A percentile compares a stretch with the other conserved stretches of the same genome.
phyloP scores from a whole-genome alignment of 169 alveolate genomes.

The Sarcocystis neurona region DNA sequence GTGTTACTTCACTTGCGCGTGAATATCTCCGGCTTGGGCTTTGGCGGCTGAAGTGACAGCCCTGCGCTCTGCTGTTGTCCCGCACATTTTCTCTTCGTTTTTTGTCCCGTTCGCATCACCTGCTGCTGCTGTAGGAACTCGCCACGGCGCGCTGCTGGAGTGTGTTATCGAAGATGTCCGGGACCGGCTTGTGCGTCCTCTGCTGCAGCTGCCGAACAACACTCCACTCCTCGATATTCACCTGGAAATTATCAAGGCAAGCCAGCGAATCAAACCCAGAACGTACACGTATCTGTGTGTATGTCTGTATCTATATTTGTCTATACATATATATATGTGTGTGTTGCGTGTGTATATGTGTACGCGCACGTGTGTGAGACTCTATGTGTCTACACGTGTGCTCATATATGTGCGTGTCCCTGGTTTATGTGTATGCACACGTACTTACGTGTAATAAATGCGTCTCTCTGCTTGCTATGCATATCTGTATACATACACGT shows the following conservation, averaged over 20 bases:
- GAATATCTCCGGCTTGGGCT: no score
- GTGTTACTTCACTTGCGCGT: no score
- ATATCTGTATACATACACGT: background rate
- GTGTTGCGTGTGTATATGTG: no score
- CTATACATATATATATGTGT: no score
- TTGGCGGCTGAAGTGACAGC: no score
- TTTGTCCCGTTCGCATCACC: no score
- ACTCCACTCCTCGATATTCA: constrained; percentile 26
- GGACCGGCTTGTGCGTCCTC: constrained; percentile 46
- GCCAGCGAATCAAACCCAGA: no score
- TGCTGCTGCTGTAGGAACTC: constrained; percentile 19
- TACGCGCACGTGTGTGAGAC: background rate
- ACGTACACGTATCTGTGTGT: no score
- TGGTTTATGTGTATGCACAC: background rate
- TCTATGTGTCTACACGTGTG: background rate
- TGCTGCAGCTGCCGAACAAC: constrained; percentile 22
- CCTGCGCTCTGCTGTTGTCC: no score
- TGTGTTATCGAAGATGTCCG: constrained; percentile 20
- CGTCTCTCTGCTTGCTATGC: background rate
- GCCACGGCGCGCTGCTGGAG: constrained; percentile 47
- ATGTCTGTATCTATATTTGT: no score
- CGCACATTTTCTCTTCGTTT: no score
- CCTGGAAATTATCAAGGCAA: no score
- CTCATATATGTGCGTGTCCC: background rate
- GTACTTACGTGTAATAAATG: background rate